A percentile compares a stretch with the other conserved stretches of the same genome.
phyloP scores from a whole-genome alignment of 1,139 yeast genomes.

The Hansenula anomala region DNA sequence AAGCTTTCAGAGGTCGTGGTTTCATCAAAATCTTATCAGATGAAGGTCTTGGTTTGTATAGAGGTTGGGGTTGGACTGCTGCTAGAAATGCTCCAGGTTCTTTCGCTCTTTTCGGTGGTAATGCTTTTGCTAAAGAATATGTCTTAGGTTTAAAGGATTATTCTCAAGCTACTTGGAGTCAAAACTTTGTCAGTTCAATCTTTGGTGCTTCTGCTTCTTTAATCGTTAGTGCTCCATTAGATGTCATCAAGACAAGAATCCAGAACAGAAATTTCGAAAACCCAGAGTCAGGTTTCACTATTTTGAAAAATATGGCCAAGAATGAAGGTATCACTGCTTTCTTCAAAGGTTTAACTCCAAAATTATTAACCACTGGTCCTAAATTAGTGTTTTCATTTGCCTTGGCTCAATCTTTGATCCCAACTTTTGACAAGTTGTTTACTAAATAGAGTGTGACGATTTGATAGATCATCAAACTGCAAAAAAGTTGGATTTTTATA shows the following conservation, averaged over 20 bases:
- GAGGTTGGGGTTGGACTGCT: conserved; percentile 99
- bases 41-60: conserved; percentile 89
- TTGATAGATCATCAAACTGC: too few species aligned
- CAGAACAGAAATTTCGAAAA: conserved; percentile 95
- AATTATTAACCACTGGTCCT: conserved; percentile 95
- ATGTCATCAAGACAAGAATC: conserved; percentile 96
- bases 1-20: conserved; percentile 96
- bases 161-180: conserved; percentile 88
- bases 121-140: conserved; percentile 97
- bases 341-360: conserved; percentile 96
- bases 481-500: too few species aligned
- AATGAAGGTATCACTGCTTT: conserved; percentile 89
- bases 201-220: conserved; percentile 97
- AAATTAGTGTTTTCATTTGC: conserved; percentile 96
- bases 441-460: conserved; percentile 11
- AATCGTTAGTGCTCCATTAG: conserved; percentile 96
- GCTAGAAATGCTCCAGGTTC: conserved; percentile 99
- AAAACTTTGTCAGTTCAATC: conserved; percentile 93
- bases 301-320: conserved; percentile 86
- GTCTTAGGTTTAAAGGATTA: conserved; percentile 83
- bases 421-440: conserved; percentile 79
- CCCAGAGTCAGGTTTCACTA: conserved; percentile 90
- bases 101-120: conserved; percentile 96
- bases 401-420: conserved; percentile 91
- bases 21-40: conserved; percentile 78